Conservation (phyloP, 2,329 filamentous ascomycete genomes). For the Orbilia blumenaviensis region DNA sequence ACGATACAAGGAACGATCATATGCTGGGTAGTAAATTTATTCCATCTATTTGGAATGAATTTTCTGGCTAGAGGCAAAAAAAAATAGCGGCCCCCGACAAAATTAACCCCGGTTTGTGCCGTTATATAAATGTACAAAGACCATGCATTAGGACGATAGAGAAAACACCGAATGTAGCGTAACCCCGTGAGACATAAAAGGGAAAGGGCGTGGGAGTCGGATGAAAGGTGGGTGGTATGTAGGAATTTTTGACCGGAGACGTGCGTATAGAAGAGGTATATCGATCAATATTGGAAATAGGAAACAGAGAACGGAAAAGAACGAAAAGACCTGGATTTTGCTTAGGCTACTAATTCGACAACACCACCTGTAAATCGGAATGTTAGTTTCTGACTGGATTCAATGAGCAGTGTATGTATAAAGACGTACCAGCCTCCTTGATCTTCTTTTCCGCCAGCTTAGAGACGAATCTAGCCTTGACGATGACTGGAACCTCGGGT, state of each 20-base stretch:
- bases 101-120: conserved; percentile 37
- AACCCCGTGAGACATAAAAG: conserved; percentile 40
- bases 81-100: conserved; percentile 15
- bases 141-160: conserved; percentile 37
- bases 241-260: neutral
- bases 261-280: neutral
- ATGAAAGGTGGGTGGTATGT: conserved; percentile 1
- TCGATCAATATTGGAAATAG: conserved; percentile 5
- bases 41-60: conserved; percentile 29
- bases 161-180: conserved; percentile 45
- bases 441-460: conserved; percentile 99
- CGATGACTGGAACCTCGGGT: conserved; percentile 90
- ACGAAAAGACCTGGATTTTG: conserved; percentile 10
- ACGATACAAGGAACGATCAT: neutral
- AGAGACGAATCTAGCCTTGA: conserved; percentile 94
- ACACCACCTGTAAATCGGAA: conserved; percentile 25
- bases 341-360: conserved; percentile 43
- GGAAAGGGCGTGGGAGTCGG: conserved; percentile 11
- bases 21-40: conserved; percentile 20
- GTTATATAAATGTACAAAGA: conserved; percentile 50
- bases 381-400: neutral
- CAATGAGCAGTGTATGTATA: no score
- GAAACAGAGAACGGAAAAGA: neutral
- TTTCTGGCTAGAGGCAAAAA: conserved; percentile 4
- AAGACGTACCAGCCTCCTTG: conserved; percentile 78